Conservation (phyloP, 2,329 filamentous ascomycete species). For the Colletotrichum graminicola region DNA sequence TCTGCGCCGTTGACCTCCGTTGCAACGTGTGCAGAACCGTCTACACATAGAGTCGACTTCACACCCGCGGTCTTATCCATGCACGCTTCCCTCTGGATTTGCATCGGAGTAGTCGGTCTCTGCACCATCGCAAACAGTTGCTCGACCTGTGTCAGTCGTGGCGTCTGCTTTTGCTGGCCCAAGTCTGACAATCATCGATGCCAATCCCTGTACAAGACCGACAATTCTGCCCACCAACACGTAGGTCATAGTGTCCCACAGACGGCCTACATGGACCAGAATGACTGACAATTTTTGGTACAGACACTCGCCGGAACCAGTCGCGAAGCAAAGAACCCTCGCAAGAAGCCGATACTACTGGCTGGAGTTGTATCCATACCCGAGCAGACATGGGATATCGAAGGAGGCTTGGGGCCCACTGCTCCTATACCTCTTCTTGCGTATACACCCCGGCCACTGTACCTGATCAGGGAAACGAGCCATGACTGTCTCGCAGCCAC, state of each 20-base stretch:
- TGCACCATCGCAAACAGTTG: too few relatives aligned
- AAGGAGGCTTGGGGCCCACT: not conserved
- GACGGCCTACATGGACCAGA: not conserved
- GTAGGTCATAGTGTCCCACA: not conserved
- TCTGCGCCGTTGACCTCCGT: too few relatives aligned
- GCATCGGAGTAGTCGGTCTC: not conserved
- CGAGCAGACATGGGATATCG: not conserved
- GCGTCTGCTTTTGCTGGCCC: too few relatives aligned
- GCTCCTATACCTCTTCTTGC: not conserved
- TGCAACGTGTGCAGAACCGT: not conserved
- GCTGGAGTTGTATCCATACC: not conserved
- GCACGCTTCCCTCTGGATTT: not conserved
- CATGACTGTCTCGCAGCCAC: not conserved
- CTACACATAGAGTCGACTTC: not conserved
- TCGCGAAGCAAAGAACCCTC: not conserved
- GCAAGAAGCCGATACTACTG: not conserved
- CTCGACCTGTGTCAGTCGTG: not conserved
- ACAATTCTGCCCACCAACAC: not conserved
- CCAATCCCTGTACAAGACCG: too few relatives aligned
- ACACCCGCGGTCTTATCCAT: not conserved
- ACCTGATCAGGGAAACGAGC: not conserved
- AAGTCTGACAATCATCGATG: too few relatives aligned
- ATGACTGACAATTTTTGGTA: not conserved
- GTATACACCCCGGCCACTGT: not conserved
- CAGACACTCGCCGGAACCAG: not conserved